Conservation (phyloP, 805 yeast genomes). For the Candida peoriensis region DNA sequence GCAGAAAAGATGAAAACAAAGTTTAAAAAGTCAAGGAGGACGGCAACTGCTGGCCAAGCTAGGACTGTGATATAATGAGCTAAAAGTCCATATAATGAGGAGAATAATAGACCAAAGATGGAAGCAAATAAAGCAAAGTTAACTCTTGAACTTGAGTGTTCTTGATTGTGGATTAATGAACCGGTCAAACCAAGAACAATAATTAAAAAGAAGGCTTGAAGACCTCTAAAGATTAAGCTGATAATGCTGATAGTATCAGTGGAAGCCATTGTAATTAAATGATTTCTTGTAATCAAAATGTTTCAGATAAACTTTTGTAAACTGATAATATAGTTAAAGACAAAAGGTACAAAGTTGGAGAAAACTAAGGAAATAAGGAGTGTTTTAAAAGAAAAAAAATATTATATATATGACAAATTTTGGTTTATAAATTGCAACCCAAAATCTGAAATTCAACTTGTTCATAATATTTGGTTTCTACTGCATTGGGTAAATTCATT, state of each 20-base stretch:
- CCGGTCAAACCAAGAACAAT: slow-evolving; percentile 85
- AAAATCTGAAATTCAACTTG: no score
- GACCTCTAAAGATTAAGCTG: slow-evolving; percentile 68
- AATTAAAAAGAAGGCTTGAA: slow-evolving; percentile 71
- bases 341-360: no score
- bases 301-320: no score
- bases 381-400: no score
- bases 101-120: slow-evolving; percentile 78
- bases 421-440: no score
- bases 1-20: slow-evolving; percentile 90
- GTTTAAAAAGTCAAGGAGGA: slow-evolving; percentile 79
- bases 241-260: slow-evolving; percentile 51
- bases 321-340: no score
- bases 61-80: slow-evolving; percentile 75
- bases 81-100: slow-evolving; percentile 69
- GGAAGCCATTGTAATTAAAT: slow-evolving; percentile 8
- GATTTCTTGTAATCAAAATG: no score
- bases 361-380: no score
- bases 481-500: no score
- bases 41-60: slow-evolving; percentile 82
- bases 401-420: no score
- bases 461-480: no score
- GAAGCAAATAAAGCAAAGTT: slow-evolving; percentile 85
- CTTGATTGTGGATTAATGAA: slow-evolving; percentile 72
- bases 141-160: slow-evolving; percentile 62